A percentile compares a stretch with the other conserved stretches of the same genome.
These are phyloP conservation scores for Micractinium sp. DNA, from an alignment of 139 green algal genomes.

Conservation along the genomic window DNA sequence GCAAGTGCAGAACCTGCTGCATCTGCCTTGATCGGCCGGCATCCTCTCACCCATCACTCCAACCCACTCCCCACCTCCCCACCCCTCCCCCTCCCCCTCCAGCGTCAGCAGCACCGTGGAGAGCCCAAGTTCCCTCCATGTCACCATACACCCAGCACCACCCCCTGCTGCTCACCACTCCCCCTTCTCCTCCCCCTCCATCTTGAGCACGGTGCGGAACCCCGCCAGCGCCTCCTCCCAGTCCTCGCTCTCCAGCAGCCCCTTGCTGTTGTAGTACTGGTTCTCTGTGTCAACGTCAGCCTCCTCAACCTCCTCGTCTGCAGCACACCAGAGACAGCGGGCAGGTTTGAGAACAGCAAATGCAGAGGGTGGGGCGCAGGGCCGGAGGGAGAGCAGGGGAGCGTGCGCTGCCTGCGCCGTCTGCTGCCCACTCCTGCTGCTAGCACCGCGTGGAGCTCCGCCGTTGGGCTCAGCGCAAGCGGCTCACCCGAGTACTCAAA, in stretches of 20 bases:
- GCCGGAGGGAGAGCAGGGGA: no score
- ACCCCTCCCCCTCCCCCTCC: no score
- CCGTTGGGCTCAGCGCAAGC: neutral
- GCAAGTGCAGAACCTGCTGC: no score
- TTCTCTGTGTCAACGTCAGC: slow-evolving; percentile 99
- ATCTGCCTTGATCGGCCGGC: no score
- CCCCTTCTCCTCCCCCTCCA: slow-evolving; percentile 92
- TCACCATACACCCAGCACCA: neutral
- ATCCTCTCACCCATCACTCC: no score
- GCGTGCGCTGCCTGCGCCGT: neutral
- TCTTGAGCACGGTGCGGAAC: slow-evolving; percentile 91
- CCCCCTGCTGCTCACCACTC: slow-evolving; percentile 84
- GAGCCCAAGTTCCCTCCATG: neutral
- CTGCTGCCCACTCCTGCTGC: neutral
- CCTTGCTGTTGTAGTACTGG: slow-evolving; percentile 99
- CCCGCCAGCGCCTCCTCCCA: slow-evolving; percentile 81
- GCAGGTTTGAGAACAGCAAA: neutral
- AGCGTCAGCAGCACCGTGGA: no score
- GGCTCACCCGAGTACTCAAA: slow-evolving; percentile 89
- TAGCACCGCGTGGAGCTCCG: neutral
- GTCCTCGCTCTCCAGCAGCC: slow-evolving; percentile 83
- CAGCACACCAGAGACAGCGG: slow-evolving; percentile 36
- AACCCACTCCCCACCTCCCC: no score
- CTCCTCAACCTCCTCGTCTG: slow-evolving; percentile 94
- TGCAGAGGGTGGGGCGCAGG: neutral